Base-by-base conservation (phyloP, 805 yeast species). In the Wickerhamiella sergipiensis region DNA sequence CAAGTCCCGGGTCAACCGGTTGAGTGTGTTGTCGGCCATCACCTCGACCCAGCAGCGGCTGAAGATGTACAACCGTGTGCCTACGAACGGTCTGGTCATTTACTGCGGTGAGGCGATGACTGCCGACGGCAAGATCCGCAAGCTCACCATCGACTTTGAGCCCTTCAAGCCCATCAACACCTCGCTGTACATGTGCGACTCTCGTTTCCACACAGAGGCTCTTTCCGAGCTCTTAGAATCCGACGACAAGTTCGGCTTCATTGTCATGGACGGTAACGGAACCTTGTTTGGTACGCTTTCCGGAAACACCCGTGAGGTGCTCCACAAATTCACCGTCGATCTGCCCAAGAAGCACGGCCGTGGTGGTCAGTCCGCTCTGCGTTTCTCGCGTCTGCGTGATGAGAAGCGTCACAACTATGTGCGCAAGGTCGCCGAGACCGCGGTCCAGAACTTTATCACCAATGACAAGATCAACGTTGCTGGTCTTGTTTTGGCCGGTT, bases 291-390 rank as follows among this genome's bases (percentile, higher is more conserved):
- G 99, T 71, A 77, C 94, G 18, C 80, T 92, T 51, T 81, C 94
- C 45, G 99, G 99, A 68, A 92, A 92, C 73, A 89, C 95, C 46
- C 83, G 98, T 75, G 96, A 92, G 56, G 86, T 92, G 45, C 75
- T 92, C 64, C 95, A 90, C 71, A 92, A 92, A 71, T 92, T 92
- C 71, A 84, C 88, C 1, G 99, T 92, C 51, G 99, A 92, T 70
- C 76, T 92, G 62, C 99, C 99, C 62, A 92, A 92, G 76, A 92
- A 92, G 86, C 98, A 92, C 76, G 98, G 98, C 64, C 85, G 98
- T 78, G 98, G 98, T 85, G 98, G 98, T 83, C 98, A 92, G 75
- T 92, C 99, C 56, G 98, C 99, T 45, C 67, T 92, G 61, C 97
- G 99, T 86, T 92, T 92, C 76, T 83, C 97, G 23, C 89, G 99